These are phyloP conservation scores for Casaregolazyma suthepensis DNA, from an alignment of 1,139 yeast species.

Conservation along the genomic window DNA sequence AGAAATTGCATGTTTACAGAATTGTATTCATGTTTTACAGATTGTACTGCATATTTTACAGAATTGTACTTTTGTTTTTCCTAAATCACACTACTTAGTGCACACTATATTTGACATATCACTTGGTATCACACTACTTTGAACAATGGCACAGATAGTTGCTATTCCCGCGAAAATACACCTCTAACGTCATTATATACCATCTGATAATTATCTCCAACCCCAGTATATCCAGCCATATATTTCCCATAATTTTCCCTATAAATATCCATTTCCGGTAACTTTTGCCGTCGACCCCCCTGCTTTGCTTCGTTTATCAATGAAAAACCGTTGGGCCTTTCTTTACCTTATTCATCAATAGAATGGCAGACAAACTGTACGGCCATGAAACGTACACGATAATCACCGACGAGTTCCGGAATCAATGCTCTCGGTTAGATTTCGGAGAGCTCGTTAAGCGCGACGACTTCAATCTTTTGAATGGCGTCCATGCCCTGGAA, in stretches of 20 bases:
- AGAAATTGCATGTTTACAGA: background rate
- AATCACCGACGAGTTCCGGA: conserved; percentile 9
- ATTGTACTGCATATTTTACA: too few species aligned
- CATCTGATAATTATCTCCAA: background rate
- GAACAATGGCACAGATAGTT: too few species aligned
- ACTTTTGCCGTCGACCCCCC: background rate
- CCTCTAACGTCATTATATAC: background rate
- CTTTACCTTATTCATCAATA: background rate
- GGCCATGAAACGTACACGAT: conserved; percentile 22
- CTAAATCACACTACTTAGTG: too few species aligned
- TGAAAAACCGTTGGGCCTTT: background rate
- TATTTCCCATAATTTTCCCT: background rate
- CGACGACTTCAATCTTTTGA: conserved; percentile 27
- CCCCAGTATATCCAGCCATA: background rate
- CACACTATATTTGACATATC: too few species aligned
- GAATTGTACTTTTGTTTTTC: too few species aligned
- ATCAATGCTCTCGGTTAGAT: conserved; percentile 17
- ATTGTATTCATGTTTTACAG: too few species aligned
- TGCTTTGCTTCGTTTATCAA: background rate
- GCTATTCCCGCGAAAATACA: background rate
- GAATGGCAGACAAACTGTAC: conserved; percentile 14
- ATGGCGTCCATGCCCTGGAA: conserved; percentile 36
- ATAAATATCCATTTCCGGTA: background rate
- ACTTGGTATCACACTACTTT: too few species aligned
- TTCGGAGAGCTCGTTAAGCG: conserved; percentile 29